Evolutionary conservation across 768 basidiomycete genomes (phyloP), one percentile per base, ranked within the genome.

Genomic region (Serendipita sp.): DNA sequence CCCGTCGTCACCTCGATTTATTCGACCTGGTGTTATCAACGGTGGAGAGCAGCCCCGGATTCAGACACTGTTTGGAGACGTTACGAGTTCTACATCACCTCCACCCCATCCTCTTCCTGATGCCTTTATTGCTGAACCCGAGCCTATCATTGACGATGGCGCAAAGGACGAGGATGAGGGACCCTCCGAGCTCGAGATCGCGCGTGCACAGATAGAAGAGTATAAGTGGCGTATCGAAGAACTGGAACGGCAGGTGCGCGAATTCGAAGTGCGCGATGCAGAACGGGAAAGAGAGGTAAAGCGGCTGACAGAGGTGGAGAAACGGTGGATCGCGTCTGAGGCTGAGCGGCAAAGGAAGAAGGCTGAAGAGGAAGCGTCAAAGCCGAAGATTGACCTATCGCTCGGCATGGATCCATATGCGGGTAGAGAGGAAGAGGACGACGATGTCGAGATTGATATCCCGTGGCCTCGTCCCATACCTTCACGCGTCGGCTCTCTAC

Each of bases 231-330:
- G 75, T 15, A 62, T 75, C 2, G 74, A 70, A 48, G 65, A 64
- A 24, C 71, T 74, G 48, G 75, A 76, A 65, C 37, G 58, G 45
- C 71, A 71, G 34, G 70, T 75, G 28, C 64, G 65, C 34, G 70
- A 68, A 63, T 68, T 75, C 64, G 75, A 74, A 62, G 60, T 65
- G 56, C 45, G 64, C 48, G 68, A 68, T 58, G 71, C 63, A 11
- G 32, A 34, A 0, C 18, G 63, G 1, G 41, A 63, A 45, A 4
- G 34, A 11, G 63, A 47, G 24, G 2, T 60, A 2, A 32, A 11
- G 28, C 16, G 16, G 16, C 28, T 60, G 35, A 24, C 8, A 1
- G 56, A 60, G 7, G 8, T 16, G 18, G 56, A 60, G 28, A 5
- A 51, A 18, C 18, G n/a, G 56, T 37, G 3, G 56, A n/a, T 30